Evolutionary conservation across 2,329 filamentous ascomycete genomes (phyloP), one percentile per base, ranked within the genome.

Genomic region (Aspergillus chevalieri): DNA sequence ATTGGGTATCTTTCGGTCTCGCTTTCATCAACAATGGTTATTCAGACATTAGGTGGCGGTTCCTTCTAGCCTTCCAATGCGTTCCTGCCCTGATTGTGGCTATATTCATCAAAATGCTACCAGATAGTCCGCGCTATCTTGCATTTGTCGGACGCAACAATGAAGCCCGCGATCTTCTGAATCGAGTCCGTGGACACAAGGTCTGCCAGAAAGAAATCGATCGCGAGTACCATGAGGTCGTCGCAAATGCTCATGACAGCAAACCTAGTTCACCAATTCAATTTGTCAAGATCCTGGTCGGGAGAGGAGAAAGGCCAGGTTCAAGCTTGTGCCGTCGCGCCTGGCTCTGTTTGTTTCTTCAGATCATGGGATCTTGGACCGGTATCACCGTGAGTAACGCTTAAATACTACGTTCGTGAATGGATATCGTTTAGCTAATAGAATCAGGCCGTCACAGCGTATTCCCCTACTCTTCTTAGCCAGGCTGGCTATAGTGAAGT

Each of bases 151-250:
- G 65, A n/a, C 62, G 69, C 0, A 74, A 78, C 24, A 69, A 68
- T 15, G 68, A 80, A 44, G 76, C 76, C 1, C 71, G 77, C 6
- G 66, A 72, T 7, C 67, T 75, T 0, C 64, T 82, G 8, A 69
- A 72, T n/a, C 67, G 52, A 3, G 47, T 67, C 33, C 60, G 63
- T n/a, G 28, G 51, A n/a, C 47, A 55, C 44, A 52, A 43, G 10
- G 48, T 49, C 4, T 56, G 41, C 8, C 56, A 56, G 14, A 56
- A 60, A 3, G 57, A 64, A 28, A 66, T 71, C 30, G 64, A 69
- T 19, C 56, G 47, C 5, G 65, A 67, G 47, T 66, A 63, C 24
- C 46, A 61, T 4, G 71, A 73, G 26, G 73, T 74, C n/a, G 46
- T 64, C 4, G 56, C 61, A 0, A 55, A 58, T 5, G 63, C 66